A percentile compares a stretch with the other conserved stretches of the same genome.
phyloP scores from a whole-genome alignment of 352 stramenopile genomes.

The Globisporangium parvum region DNA sequence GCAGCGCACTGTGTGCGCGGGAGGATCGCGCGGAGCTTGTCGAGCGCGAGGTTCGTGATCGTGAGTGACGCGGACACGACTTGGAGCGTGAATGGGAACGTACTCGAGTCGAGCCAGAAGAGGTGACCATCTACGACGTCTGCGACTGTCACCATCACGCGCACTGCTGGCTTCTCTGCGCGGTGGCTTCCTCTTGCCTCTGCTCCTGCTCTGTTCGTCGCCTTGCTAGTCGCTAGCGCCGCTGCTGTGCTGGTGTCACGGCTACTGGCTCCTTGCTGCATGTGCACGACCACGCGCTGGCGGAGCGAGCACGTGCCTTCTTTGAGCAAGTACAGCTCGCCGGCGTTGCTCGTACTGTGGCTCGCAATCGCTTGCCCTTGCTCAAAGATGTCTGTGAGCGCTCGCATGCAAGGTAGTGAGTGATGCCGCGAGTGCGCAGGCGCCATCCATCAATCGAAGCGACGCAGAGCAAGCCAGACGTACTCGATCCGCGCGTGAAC shows the following conservation, averaged over 20 bases:
- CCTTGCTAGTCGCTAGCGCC: not conserved
- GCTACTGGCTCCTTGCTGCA: not conserved
- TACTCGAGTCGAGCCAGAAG: constrained; percentile 40
- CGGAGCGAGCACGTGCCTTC: constrained; percentile 46
- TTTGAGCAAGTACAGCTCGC: constrained; percentile 43
- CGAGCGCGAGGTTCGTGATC: constrained; percentile 35
- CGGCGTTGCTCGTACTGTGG: not conserved
- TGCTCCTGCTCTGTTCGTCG: not conserved
- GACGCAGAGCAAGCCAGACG: constrained; percentile 2
- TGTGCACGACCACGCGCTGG: constrained; percentile 16
- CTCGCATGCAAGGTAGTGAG: too few species aligned
- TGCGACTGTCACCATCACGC: constrained; percentile 41
- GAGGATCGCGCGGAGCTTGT: constrained; percentile 42
- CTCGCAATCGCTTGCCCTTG: constrained; percentile 1
- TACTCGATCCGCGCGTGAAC: constrained; percentile 37
- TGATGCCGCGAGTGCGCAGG: too few species aligned
- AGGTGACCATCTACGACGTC: constrained; percentile 45
- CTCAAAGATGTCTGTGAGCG: constrained; percentile 27
- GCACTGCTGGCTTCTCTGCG: constrained; percentile 12
- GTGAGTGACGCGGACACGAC: constrained; percentile 36
- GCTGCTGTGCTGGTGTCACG: not conserved
- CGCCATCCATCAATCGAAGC: not conserved
- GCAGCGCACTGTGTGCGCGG: constrained; percentile 26
- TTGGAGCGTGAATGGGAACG: constrained; percentile 36
- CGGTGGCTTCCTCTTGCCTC: not conserved